Evolutionary conservation across 2,329 filamentous ascomycete species (phyloP), one percentile per base, ranked within the genome.

Genomic region (Elsinoe batatas): DNA sequence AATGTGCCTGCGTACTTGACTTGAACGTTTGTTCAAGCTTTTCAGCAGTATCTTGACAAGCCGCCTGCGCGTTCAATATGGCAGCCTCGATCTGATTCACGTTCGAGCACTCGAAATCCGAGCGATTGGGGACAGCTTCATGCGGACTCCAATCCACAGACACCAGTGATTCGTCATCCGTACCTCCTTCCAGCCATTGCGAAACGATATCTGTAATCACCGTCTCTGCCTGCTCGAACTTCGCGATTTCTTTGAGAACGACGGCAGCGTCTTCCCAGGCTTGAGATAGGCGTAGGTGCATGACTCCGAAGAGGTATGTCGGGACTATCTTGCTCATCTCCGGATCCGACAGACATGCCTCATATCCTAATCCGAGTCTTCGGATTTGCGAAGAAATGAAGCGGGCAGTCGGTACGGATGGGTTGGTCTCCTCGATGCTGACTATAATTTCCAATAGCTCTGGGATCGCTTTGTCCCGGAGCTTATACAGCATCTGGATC

Each of bases 31-130:
- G 69, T 4, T 82, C 69, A 67, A 94, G 80, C 11, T 79, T 74
- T 20, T 83, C 76, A 33, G 76, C 72, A 2, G 82, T 73, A 57
- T 78, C 73, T 11, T 30, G 37, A 50, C 33, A 54, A 22, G 18
- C 50, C 12, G 17, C 30, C 20, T 30, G 32, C 18, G 51, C 38
- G 22, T 57, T 53, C 7, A 54, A 53, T 1, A 57, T 17, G 20
- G 57, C 51, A 30, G 53, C 54, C 13, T 50, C 54, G 11, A 95
- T 70, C 30, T 75, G 77, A 33, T 76, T 75, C 35, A 91, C 67
- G 61, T 93, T 90, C 17, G 83, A 85, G 67, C 91, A 97, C 68
- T 95, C 85, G 62, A 95, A 98, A 61, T 93, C 83, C 1, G 84
- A 88, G 30, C 81, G 61, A 37, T 71, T 69, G 22, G 60, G 53